These are phyloP conservation scores for Penicillium daleae DNA, from an alignment of 495 filamentous ascomycete genomes.

Conservation along the genomic window DNA sequence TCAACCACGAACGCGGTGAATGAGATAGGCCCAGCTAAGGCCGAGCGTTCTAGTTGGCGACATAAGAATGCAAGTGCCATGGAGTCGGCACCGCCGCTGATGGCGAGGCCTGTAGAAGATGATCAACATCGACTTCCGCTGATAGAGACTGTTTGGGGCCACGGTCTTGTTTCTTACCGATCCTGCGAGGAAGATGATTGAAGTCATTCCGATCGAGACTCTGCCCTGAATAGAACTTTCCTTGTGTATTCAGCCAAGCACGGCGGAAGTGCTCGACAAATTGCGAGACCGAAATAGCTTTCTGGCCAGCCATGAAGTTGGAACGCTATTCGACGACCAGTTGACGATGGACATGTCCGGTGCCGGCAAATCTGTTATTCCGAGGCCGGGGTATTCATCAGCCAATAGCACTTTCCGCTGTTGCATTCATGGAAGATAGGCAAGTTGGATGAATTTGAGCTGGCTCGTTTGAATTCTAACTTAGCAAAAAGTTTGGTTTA, in stretches of 20 bases:
- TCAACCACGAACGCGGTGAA: constrained; percentile 77
- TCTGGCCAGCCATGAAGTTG: constrained; percentile 19
- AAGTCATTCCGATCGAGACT: constrained; percentile 12
- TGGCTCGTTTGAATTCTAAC: background rate
- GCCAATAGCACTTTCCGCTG: background rate
- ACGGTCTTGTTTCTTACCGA: constrained; percentile 16
- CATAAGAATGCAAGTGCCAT: constrained; percentile 90
- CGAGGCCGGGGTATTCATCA: constrained; percentile 12
- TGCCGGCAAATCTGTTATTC: constrained; percentile 24
- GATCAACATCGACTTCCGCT: constrained; percentile 8
- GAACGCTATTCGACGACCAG: constrained; percentile 3
- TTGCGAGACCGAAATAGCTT: constrained; percentile 53
- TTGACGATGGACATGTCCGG: background rate
- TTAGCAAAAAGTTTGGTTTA: no score
- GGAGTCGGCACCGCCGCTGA: constrained; percentile 94
- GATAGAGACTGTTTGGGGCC: constrained; percentile 10
- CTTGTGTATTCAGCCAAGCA: constrained; percentile 49
- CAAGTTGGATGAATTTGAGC: background rate
- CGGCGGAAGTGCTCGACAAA: constrained; percentile 57
- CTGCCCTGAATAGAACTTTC: background rate
- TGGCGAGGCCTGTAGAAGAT: constrained; percentile 65
- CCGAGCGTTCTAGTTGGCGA: constrained; percentile 41
- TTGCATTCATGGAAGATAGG: no score
- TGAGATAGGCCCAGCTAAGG: constrained; percentile 29
- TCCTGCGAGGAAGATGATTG: constrained; percentile 12